Percentiles rank a stretch among this genome's conserved stretches.
phyloP scores from a whole-genome alignment of 2,329 filamentous ascomycete species.

The Colletotrichum liaoningense region DNA sequence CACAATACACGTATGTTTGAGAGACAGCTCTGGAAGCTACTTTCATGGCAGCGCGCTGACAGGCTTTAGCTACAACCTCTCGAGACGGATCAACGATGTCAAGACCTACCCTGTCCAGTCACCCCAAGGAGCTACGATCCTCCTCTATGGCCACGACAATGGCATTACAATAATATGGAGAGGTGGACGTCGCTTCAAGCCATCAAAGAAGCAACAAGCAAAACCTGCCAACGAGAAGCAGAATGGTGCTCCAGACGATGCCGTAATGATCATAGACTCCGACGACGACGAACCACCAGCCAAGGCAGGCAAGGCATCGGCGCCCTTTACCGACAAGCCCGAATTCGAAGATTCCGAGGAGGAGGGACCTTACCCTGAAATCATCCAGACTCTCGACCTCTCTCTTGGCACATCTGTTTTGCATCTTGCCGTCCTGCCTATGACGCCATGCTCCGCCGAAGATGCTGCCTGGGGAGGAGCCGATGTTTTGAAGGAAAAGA shows the following conservation, averaged over 20 bases:
- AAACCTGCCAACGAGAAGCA: constrained; percentile 53
- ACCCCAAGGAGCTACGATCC: constrained; percentile 71
- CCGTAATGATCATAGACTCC: constrained; percentile 72
- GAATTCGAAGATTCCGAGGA: constrained; percentile 67
- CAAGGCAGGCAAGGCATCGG: constrained; percentile 43
- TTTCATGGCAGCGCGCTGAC: not conserved
- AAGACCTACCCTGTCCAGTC: constrained; percentile 72
- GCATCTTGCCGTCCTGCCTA: constrained; percentile 67
- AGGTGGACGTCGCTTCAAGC: constrained; percentile 70
- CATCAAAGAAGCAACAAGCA: constrained; percentile 47
- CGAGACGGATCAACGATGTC: constrained; percentile 68
- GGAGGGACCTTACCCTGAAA: constrained; percentile 60
- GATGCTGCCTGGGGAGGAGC: constrained; percentile 61
- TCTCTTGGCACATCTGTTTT: constrained; percentile 66
- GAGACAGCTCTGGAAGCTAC: no score
- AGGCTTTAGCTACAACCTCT: constrained; percentile 66
- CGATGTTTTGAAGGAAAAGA: constrained; percentile 64
- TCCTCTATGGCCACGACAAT: constrained; percentile 73
- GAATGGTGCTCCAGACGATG: constrained; percentile 64
- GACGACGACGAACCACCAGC: constrained; percentile 65
- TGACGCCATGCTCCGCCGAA: constrained; percentile 59
- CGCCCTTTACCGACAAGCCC: constrained; percentile 61
- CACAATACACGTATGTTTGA: constrained; percentile 58
- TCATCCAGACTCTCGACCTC: constrained; percentile 72
- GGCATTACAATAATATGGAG: constrained; percentile 72